Conservation (phyloP, 148 eudicot genomes). For the Persicaria maculosa region DNA sequence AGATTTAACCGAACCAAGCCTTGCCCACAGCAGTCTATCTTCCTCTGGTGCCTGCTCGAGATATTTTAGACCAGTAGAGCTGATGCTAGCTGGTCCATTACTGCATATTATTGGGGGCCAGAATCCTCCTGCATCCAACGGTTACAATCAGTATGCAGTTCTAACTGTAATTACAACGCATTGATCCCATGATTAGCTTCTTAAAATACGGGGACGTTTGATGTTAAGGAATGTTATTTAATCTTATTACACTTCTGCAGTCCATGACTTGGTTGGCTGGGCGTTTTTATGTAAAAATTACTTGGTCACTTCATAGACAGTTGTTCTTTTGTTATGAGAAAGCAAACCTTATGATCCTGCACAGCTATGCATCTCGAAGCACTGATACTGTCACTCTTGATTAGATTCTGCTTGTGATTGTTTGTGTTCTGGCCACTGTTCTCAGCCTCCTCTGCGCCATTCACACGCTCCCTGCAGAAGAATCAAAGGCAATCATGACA, state of each 20-base stretch:
- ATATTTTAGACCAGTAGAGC: neutral
- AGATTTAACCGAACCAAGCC: neutral
- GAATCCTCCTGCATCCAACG: conserved; percentile 9
- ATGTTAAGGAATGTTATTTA: neutral
- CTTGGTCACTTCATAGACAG: neutral
- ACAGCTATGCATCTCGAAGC: conserved; percentile 51
- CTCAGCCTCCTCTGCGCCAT: conserved; percentile 10
- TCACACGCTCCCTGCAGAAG: conserved; percentile 54
- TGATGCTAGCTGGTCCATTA: neutral
- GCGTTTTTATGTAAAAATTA: neutral
- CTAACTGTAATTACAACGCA: neutral
- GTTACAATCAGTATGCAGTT: neutral
- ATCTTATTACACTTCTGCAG: neutral
- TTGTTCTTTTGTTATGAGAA: neutral
- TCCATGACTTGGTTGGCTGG: neutral
- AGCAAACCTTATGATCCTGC: conserved; percentile 27
- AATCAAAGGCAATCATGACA: neutral
- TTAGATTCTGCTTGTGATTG: conserved; percentile 20
- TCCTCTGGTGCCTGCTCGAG: neutral
- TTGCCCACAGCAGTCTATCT: neutral
- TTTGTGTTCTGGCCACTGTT: conserved; percentile 1
- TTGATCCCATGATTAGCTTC: neutral
- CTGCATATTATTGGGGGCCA: neutral
- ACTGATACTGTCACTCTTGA: conserved; percentile 72
- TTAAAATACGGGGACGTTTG: neutral